Base-by-base conservation (phyloP, 2,329 filamentous ascomycete genomes). In the Fusarium equiseti region DNA sequence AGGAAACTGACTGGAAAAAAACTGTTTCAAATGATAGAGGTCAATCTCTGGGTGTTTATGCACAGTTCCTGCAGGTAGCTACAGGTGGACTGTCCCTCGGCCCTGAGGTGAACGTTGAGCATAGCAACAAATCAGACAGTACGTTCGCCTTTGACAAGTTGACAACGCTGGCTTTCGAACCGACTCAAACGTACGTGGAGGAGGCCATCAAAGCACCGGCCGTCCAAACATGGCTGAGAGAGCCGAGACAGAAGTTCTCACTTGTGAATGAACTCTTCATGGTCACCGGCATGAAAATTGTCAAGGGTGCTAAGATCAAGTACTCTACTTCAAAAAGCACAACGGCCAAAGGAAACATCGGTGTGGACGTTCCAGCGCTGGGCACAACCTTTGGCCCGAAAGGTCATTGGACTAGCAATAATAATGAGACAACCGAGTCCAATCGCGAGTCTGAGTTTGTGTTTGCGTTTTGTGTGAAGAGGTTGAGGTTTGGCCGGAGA, bases 281-380 rank as follows among this genome's bases (percentile, higher is more conserved):
- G 18, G 24, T 57, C n/a, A 57, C 54, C 1, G 54, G 54, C 4
- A 8, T 57, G 2, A 57, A 57, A 12, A n/a, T 57, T 5, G 54
- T 57, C 44, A 57, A 57, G 20, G 54, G 54, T n/a, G 54, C 54
- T 12, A 20, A 16, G 2, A 57, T 57, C 31, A 57, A 31, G 8
- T 50, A 57, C 6, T 24, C 44, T n/a, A 24, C 15, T 6, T 57
- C 32, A 5, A 12, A 38, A n/a, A 24, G 3, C 6, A 42, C 54
- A 1, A 48, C 35, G 2, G 44, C 8, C 24, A 57, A 50, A 50
- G 54, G 43, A 1, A 57, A 50, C 20, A 16, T 57, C 7, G 54
- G 54, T 16, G 29, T 57, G 8, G 46, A 50, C 2, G 26, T 57
- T 24, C 5, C 54, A 4, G 8, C 22, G 6, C n/a, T 57, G 7